These are phyloP conservation scores for Gossypium stocksii DNA, from an alignment of 345 rosid genomes.

Conservation along the genomic window DNA sequence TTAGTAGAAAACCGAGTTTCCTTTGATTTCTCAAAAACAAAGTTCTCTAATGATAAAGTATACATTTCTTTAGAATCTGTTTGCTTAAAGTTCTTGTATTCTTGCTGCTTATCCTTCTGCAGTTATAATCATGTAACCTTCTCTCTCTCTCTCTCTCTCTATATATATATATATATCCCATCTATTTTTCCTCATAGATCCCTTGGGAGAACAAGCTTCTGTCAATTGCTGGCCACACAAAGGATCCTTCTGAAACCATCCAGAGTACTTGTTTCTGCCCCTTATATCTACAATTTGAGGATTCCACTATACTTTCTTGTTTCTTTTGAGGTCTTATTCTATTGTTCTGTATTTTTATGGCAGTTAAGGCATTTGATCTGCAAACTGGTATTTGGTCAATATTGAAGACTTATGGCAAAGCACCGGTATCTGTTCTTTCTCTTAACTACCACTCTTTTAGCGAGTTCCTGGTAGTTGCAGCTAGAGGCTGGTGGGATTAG, in stretches of 20 bases:
- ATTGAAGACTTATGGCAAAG: slow-evolving; percentile 92
- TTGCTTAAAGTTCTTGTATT: slow-evolving; percentile 20
- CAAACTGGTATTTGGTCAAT: slow-evolving; percentile 72
- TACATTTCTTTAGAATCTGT: slow-evolving; percentile 21
- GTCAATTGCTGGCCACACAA: slow-evolving; percentile 90
- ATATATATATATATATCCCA: background rate
- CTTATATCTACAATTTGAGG: background rate
- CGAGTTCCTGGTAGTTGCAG: background rate
- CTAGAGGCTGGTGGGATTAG: background rate
- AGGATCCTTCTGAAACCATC: slow-evolving; percentile 82
- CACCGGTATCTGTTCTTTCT: slow-evolving; percentile 58
- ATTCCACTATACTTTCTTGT: background rate
- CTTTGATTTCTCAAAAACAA: slow-evolving; percentile 17
- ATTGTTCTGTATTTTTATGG: slow-evolving; percentile 20
- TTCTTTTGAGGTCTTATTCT: background rate
- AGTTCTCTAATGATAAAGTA: slow-evolving; percentile 15
- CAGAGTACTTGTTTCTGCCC: slow-evolving; percentile 45
- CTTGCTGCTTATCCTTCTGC: slow-evolving; percentile 18
- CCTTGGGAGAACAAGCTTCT: slow-evolving; percentile 90
- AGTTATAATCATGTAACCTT: slow-evolving; percentile 8
- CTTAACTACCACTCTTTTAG: slow-evolving; percentile 7
- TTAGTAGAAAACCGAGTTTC: slow-evolving; percentile 34
- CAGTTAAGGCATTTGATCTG: slow-evolving; percentile 89
- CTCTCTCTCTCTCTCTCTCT: background rate
- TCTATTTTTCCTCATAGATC: slow-evolving; percentile 46